phyloP scores from a whole-genome alignment of 139 green algal species.

The Desmodesmus armatus region DNA sequence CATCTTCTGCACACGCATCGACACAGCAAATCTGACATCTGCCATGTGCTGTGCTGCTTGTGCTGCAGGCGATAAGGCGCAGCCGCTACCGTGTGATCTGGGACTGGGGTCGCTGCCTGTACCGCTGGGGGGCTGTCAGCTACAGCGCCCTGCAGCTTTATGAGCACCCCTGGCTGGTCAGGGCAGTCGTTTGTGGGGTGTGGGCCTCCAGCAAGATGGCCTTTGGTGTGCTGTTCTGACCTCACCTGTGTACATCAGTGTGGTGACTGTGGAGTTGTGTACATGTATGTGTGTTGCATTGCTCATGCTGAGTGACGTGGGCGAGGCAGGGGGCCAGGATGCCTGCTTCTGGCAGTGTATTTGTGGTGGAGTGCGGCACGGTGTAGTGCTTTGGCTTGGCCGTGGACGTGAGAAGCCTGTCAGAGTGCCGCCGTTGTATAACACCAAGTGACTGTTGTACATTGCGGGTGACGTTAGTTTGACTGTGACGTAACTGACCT shows the following conservation, averaged over 20 bases:
- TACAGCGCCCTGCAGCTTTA: conserved; percentile 50
- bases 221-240: conserved; percentile 4
- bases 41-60: neutral
- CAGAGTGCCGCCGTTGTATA: no score
- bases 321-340: no score
- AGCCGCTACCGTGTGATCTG: conserved; percentile 38
- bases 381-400: no score
- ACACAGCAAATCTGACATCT: no score
- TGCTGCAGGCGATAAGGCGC: conserved; percentile 38
- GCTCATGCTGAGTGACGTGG: no score
- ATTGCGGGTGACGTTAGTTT: no score
- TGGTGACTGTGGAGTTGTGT: neutral
- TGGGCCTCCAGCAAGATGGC: conserved; percentile 44
- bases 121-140: conserved; percentile 33
- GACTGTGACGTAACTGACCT: no score
- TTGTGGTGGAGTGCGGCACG: no score
- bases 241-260: neutral
- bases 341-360: no score
- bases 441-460: no score
- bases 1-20: neutral
- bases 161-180: conserved; percentile 59
- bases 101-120: conserved; percentile 46
- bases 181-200: conserved; percentile 46
- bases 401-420: no score
- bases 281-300: neutral